These are phyloP conservation scores for Ceratocystiopsis sp. DNA, from an alignment of 2,329 filamentous ascomycete species.

Conservation along the genomic window DNA sequence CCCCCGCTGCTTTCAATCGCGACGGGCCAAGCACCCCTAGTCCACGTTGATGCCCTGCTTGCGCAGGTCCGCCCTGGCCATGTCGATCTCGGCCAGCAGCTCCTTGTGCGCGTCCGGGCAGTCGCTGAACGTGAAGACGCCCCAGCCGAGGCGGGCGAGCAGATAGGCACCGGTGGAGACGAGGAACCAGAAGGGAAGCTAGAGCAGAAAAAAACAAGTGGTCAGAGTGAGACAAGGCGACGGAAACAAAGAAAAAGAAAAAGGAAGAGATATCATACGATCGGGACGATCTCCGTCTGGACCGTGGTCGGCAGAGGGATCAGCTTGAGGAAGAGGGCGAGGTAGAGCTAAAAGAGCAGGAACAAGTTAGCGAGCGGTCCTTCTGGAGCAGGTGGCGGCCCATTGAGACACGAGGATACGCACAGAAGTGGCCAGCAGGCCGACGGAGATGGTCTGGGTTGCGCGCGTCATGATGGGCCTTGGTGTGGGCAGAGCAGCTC, in stretches of 20 bases:
- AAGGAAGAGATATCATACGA: constrained; percentile 41
- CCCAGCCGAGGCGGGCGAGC: constrained; percentile 78
- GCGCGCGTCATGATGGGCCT: constrained; percentile 72
- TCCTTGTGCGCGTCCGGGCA: constrained; percentile 81
- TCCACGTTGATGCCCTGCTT: constrained; percentile 64
- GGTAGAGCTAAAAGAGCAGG: constrained; percentile 50
- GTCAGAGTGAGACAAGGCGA: too few species aligned
- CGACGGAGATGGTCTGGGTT: constrained; percentile 77
- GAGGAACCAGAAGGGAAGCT: constrained; percentile 88
- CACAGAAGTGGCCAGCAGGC: constrained; percentile 78
- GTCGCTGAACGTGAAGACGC: constrained; percentile 93
- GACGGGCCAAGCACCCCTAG: constrained; percentile 19
- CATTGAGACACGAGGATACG: constrained; percentile 13
- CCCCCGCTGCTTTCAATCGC: too few species aligned
- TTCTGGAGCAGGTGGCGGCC: too few species aligned
- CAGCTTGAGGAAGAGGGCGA: constrained; percentile 68
- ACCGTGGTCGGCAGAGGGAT: constrained; percentile 63
- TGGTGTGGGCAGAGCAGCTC: too few species aligned
- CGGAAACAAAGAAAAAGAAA: not conserved
- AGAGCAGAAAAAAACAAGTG: too few species aligned
- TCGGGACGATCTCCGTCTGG: constrained; percentile 72
- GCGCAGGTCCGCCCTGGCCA: constrained; percentile 58
- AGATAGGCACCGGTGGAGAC: constrained; percentile 86
- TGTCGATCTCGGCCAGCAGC: constrained; percentile 67
- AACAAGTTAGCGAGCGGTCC: not conserved